These are phyloP conservation scores for Ophiosphaerella korrae DNA, from an alignment of 2,329 filamentous ascomycete genomes.

Conservation along the genomic window DNA sequence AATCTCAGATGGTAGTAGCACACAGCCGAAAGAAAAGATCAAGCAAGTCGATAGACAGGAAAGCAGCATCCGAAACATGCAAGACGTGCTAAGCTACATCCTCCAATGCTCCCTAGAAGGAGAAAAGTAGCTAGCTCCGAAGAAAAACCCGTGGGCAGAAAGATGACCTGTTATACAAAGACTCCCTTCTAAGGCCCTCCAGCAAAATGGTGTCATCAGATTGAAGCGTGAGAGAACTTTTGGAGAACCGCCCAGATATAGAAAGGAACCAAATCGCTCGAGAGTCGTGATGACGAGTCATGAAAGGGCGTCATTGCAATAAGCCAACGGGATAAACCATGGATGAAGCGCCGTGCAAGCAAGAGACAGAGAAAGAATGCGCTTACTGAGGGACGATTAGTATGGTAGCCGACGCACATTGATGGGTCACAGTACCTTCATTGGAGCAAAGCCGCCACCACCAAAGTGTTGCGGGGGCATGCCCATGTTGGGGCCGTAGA, in stretches of 20 bases:
- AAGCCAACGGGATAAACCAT: conserved; percentile 43
- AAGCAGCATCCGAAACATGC: conserved; percentile 38
- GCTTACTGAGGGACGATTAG: conserved; percentile 40
- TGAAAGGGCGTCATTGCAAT: conserved; percentile 44
- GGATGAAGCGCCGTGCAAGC: conserved; percentile 41
- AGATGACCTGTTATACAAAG: conserved; percentile 47
- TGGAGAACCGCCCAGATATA: conserved; percentile 44
- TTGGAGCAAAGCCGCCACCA: conserved; percentile 67
- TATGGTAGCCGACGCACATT: neutral
- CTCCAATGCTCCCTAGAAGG: conserved; percentile 35
- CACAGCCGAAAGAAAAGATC: conserved; percentile 26
- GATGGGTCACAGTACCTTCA: conserved; percentile 60
- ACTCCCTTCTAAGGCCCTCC: conserved; percentile 40
- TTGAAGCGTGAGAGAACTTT: conserved; percentile 44
- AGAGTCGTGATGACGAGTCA: conserved; percentile 47
- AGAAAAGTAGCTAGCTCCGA: conserved; percentile 32
- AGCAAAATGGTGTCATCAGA: conserved; percentile 44
- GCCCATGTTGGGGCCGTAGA: conserved; percentile 70
- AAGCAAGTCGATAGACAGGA: conserved; percentile 33
- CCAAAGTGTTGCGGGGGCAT: conserved; percentile 67
- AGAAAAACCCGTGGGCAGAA: conserved; percentile 39
- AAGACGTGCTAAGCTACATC: conserved; percentile 47
- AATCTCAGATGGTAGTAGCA: conserved; percentile 39
- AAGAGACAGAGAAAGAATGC: conserved; percentile 43
- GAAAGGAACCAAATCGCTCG: conserved; percentile 45